Evolutionary conservation across 192 early-diverging fungal genomes (phyloP), one percentile per base, ranked within the genome.

Genomic region (Dissophora ornata): DNA sequence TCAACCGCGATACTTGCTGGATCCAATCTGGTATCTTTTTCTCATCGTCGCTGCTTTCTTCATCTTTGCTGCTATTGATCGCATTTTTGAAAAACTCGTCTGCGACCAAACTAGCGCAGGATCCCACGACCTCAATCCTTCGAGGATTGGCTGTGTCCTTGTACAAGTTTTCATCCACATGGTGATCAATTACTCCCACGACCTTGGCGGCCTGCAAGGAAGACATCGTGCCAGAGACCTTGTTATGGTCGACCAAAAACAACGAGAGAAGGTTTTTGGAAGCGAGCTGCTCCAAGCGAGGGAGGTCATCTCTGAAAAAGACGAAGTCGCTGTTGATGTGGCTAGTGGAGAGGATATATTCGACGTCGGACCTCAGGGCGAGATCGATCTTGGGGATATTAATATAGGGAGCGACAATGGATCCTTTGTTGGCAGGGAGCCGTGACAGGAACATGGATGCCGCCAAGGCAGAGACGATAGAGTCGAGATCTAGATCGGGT

Each of bases 181-280:
- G 92, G 57, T 94, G 92, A 77, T 94, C 92, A 6, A 93, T 41
- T 18, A 93, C 58, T 11, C 87, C 87, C 1, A 81, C 66, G 12
- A 93, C 84, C 15, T 69, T 69, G 1, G 50, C 26, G 60, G 38
- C 46, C 0, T 40, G 42, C 46, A 74, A 26, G 11, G 64, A 47
- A 18, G 53, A 19, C 49, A 82, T 54, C 53, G 81, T 48, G 54
- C 62, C 41, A 13, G 79, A 46, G 58, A 92, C 62, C n/a, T 79
- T 65, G 71, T 93, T 93, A 53, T 93, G 92, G 55, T 93, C 92
- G 9, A 88, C 81, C 4, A 93, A 67, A 53, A 89, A 63, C 21
- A 91, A 40, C 2, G 75, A 58, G 11, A 79, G 46, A 29, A 59
- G 53, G 28, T 62, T 5, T n/a, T 52, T 56, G 60, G 36, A 13